phyloP scores from a whole-genome alignment of 2,329 filamentous ascomycete species.

The Fusarium tupiense region DNA sequence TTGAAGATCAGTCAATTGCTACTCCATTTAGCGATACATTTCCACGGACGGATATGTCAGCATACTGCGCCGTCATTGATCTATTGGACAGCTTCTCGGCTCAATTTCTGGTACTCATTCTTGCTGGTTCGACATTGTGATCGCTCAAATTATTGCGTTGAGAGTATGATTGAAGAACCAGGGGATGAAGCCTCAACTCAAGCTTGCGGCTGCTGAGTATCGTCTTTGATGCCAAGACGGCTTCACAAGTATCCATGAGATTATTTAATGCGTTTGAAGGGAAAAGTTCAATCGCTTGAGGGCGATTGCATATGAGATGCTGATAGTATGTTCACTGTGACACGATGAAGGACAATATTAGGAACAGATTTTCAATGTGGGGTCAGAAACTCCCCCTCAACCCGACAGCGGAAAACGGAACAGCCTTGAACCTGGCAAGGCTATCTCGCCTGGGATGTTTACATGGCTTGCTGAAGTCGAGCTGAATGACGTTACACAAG shows the following conservation, averaged over 20 bases:
- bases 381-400: not conserved
- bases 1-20: not conserved
- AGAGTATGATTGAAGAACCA: no score
- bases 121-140: not conserved
- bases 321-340: not conserved
- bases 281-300: not conserved
- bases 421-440: not conserved
- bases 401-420: not conserved
- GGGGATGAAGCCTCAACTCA: not conserved
- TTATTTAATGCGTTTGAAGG: not conserved
- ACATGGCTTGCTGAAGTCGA: not conserved
- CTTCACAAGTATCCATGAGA: not conserved
- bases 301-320: constrained; percentile 12
- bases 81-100: not conserved
- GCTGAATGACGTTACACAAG: constrained; percentile 1
- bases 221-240: not conserved
- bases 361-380: constrained; percentile 10
- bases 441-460: not conserved
- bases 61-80: not conserved
- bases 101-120: no score
- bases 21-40: not conserved
- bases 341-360: constrained; percentile 1
- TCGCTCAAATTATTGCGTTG: not conserved
- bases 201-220: not conserved
- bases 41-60: not conserved